These are phyloP conservation scores for Anacardium occidentale DNA, from an alignment of 345 rosid genomes.

Conservation along the genomic window DNA sequence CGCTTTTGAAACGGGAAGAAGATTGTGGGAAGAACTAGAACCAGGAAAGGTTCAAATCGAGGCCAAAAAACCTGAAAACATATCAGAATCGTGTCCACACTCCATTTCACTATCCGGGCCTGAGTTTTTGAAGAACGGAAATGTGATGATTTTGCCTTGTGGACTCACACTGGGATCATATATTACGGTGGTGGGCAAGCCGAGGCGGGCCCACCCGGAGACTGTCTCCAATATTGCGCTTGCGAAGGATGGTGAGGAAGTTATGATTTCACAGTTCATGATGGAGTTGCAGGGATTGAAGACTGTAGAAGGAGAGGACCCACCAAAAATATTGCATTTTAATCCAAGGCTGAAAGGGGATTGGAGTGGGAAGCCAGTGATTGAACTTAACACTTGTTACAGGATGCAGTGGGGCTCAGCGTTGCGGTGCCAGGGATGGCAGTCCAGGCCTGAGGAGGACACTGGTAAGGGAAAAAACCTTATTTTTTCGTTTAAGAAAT, in stretches of 20 bases:
- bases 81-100: conserved; percentile 56
- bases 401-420: conserved; percentile 95
- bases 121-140: conserved; percentile 49
- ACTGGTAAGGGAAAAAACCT: conserved; percentile 49
- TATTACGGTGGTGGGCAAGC: conserved; percentile 81
- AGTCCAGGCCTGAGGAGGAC: conserved; percentile 73
- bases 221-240: conserved; percentile 51
- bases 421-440: conserved; percentile 83
- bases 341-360: conserved; percentile 92
- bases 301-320: conserved; percentile 90
- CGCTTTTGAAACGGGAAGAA: conserved; percentile 74
- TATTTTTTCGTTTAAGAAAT: neutral
- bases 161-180: conserved; percentile 90
- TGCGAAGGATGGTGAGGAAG: conserved; percentile 46
- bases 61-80: conserved; percentile 23
- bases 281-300: conserved; percentile 87
- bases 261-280: conserved; percentile 78
- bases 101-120: conserved; percentile 59
- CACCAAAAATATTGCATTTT: conserved; percentile 87
- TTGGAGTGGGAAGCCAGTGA: conserved; percentile 81
- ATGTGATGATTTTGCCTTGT: conserved; percentile 70
- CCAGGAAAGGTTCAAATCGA: conserved; percentile 37
- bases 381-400: conserved; percentile 93
- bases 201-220: conserved; percentile 61
- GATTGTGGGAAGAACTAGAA: conserved; percentile 65